Conservation (phyloP, 2,329 filamentous ascomycete species). For the Endocalyx cinctus region DNA sequence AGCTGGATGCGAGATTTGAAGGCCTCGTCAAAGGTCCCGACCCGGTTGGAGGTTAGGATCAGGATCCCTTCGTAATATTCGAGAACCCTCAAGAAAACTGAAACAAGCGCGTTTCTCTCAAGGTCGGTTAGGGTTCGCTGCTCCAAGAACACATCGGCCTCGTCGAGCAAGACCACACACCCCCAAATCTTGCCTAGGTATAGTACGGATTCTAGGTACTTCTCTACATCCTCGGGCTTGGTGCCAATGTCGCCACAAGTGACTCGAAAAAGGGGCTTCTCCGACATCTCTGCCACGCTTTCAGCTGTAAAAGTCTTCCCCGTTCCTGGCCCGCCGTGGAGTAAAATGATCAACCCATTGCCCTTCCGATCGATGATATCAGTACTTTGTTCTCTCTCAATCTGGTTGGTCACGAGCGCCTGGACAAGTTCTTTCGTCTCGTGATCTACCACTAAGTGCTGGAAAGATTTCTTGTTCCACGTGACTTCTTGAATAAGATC, state of each 20-base stretch:
- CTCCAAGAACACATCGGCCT: slow-evolving; percentile 18
- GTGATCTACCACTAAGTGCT: slow-evolving; percentile 12
- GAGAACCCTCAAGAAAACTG: slow-evolving; percentile 32
- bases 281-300: slow-evolving; percentile 14
- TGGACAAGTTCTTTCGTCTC: slow-evolving; percentile 16
- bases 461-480: slow-evolving; percentile 18
- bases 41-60: slow-evolving; percentile 36
- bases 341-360: slow-evolving; percentile 12
- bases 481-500: slow-evolving; percentile 10
- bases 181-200: slow-evolving; percentile 17
- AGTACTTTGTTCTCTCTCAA: slow-evolving; percentile 4
- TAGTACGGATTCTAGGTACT: slow-evolving; percentile 16
- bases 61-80: slow-evolving; percentile 39
- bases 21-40: slow-evolving; percentile 19
- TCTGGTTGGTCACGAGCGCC: slow-evolving; percentile 15
- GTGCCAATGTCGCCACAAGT: slow-evolving; percentile 22
- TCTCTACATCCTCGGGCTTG: slow-evolving; percentile 12
- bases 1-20: slow-evolving; percentile 18
- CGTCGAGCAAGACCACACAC: slow-evolving; percentile 18
- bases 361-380: slow-evolving; percentile 11
- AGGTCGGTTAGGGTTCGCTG: slow-evolving; percentile 12
- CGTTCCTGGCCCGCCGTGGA: slow-evolving; percentile 16
- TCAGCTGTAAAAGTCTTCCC: slow-evolving; percentile 19
- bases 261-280: slow-evolving; percentile 16
- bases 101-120: slow-evolving; percentile 16